Percentiles rank a stretch among this genome's conserved stretches.
Conservation (phyloP, 768 basidiomycete species). For the Clavaria fumosa region DNA sequence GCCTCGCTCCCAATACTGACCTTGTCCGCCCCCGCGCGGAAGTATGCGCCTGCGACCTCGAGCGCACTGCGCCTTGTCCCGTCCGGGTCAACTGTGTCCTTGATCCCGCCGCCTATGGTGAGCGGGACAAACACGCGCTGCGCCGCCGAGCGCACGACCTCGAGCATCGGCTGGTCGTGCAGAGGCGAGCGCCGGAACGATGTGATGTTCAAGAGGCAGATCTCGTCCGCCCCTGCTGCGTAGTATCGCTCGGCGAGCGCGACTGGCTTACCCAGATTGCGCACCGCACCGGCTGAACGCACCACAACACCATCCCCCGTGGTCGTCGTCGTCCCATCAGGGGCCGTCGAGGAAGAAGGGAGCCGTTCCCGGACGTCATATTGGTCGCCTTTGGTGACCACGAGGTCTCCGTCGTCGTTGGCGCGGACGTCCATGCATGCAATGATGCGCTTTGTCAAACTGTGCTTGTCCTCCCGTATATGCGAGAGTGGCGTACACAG, state of each 20-base stretch:
- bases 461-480: constrained; percentile 33
- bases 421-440: constrained; percentile 97
- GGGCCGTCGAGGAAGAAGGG: no score
- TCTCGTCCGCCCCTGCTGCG: constrained; percentile 80
- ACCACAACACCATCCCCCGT: constrained; percentile 10
- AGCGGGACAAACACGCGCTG: constrained; percentile 91
- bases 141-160: constrained; percentile 82
- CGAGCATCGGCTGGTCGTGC: constrained; percentile 95
- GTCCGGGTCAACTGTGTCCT: constrained; percentile 90
- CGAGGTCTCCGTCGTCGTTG: constrained; percentile 91
- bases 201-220: constrained; percentile 97
- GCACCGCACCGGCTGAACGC: constrained; percentile 57
- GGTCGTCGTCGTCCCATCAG: constrained; percentile 14
- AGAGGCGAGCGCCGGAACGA: constrained; percentile 96
- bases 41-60: constrained; percentile 92
- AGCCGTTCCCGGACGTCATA: constrained; percentile 95
- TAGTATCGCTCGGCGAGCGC: constrained; percentile 81
- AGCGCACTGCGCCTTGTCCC: constrained; percentile 75
- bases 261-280: constrained; percentile 96
- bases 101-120: constrained; percentile 97
- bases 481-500: constrained; percentile 22
- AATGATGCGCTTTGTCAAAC: constrained; percentile 85
- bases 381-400: constrained; percentile 98
- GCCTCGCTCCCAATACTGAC: constrained; percentile 96
- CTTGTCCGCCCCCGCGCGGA: constrained; percentile 96